Conservation (phyloP, 2,329 filamentous ascomycete genomes). For the Chaetomium olivaceum region DNA sequence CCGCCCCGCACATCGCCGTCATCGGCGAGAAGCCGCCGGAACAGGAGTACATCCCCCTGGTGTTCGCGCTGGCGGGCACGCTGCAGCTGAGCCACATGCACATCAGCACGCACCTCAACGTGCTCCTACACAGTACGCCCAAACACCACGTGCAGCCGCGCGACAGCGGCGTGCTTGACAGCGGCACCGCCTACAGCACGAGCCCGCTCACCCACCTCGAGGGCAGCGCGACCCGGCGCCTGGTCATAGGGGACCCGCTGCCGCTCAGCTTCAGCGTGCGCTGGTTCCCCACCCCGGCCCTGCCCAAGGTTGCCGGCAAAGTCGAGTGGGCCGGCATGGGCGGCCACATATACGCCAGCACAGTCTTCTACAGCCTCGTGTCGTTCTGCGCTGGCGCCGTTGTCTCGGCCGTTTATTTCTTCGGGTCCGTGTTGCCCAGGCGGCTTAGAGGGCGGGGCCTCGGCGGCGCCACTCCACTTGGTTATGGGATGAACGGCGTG, state of each 20-base stretch:
- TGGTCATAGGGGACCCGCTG: conserved; percentile 85
- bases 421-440: conserved; percentile 59
- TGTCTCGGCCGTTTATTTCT: conserved; percentile 59
- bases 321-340: conserved; percentile 67
- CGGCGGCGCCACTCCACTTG: conserved; percentile 59
- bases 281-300: conserved; percentile 77
- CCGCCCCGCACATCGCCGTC: conserved; percentile 57
- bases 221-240: conserved; percentile 57
- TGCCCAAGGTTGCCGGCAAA: conserved; percentile 67
- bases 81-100: conserved; percentile 88
- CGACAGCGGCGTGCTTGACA: conserved; percentile 79
- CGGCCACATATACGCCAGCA: conserved; percentile 63
- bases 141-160: conserved; percentile 63
- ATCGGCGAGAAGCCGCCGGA: conserved; percentile 52
- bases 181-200: conserved; percentile 82
- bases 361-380: conserved; percentile 62
- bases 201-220: conserved; percentile 65
- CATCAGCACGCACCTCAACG: conserved; percentile 84
- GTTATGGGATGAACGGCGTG: conserved; percentile 53
- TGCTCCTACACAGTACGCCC: conserved; percentile 72
- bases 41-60: conserved; percentile 74
- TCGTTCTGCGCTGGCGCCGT: conserved; percentile 59
- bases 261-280: conserved; percentile 77
- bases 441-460: conserved; percentile 52
- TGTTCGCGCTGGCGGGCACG: conserved; percentile 86